Percentiles rank a stretch among this genome's conserved stretches.
phyloP scores from a whole-genome alignment of 805 yeast genomes.

The Brettanomyces sp. region DNA sequence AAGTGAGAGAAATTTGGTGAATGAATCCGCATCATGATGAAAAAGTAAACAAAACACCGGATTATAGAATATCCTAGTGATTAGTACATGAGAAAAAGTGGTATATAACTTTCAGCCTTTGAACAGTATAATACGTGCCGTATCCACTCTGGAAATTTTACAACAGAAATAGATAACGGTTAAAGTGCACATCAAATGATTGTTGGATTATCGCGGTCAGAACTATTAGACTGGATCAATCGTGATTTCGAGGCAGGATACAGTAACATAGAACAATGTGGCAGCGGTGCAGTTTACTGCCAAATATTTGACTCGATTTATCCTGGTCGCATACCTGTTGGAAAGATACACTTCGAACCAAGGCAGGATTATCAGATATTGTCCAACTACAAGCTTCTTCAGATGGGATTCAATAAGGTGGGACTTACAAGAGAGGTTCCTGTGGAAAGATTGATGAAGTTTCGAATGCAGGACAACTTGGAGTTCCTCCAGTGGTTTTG shows the following conservation, averaged over 20 bases:
- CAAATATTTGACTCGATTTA: constrained; percentile 82
- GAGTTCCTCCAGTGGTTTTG: constrained; percentile 93
- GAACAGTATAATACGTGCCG: too few relatives aligned
- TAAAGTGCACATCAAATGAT: neutral
- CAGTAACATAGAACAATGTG: constrained; percentile 84
- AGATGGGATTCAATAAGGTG: constrained; percentile 66
- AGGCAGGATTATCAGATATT: constrained; percentile 66
- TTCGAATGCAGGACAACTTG: constrained; percentile 87
- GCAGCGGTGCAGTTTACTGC: constrained; percentile 92
- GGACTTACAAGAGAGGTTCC: constrained; percentile 66
- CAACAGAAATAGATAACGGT: too few relatives aligned
- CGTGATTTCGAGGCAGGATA: constrained; percentile 54
- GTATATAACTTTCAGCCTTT: too few relatives aligned
- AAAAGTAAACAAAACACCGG: too few relatives aligned
- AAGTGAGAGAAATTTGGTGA: too few relatives aligned
- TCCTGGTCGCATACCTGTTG: constrained; percentile 68
- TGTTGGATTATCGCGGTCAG: constrained; percentile 73
- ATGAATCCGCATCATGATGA: too few relatives aligned
- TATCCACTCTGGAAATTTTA: too few relatives aligned
- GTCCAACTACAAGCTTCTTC: constrained; percentile 78
- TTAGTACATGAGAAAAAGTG: too few relatives aligned
- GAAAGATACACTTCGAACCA: constrained; percentile 64
- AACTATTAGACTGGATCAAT: constrained; percentile 80
- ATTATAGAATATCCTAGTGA: too few relatives aligned
- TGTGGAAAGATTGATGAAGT: constrained; percentile 73